phyloP scores from a whole-genome alignment of 352 stramenopile genomes.

The Pythium brassicae region DNA sequence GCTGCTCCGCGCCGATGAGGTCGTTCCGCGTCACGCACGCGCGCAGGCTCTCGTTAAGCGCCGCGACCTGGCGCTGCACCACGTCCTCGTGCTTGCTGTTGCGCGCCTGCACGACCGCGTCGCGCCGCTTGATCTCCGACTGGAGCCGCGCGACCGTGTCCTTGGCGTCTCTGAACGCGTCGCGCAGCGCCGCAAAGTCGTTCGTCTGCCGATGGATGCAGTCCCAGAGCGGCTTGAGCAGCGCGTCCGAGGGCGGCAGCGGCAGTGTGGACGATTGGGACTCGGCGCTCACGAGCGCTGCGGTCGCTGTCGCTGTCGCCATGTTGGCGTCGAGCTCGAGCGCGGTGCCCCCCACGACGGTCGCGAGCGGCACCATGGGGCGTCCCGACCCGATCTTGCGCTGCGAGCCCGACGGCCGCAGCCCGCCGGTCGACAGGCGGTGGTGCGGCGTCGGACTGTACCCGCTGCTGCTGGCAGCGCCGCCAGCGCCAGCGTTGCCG shows the following conservation, averaged over 20 bases:
- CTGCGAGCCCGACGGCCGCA: constrained; percentile 12
- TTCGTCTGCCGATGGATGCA: constrained; percentile 79
- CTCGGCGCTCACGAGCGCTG: constrained; percentile 10
- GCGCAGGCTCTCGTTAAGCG: constrained; percentile 70
- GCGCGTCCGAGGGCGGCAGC: not conserved
- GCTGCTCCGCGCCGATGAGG: constrained; percentile 68
- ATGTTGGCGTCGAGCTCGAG: constrained; percentile 22
- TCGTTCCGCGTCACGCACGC: constrained; percentile 76
- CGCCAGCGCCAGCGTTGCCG: too few species aligned
- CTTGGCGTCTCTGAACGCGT: constrained; percentile 68
- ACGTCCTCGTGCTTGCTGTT: constrained; percentile 74
- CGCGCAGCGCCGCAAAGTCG: constrained; percentile 52
- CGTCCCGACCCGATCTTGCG: constrained; percentile 3
- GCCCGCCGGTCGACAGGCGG: constrained; percentile 37
- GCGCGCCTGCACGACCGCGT: constrained; percentile 68
- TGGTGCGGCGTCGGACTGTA: constrained; percentile 57
- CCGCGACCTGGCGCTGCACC: constrained; percentile 73
- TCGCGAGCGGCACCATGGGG: constrained; percentile 13
- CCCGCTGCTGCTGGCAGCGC: too few species aligned
- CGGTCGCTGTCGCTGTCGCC: constrained; percentile 15
- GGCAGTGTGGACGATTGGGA: not conserved
- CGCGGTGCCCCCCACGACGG: constrained; percentile 11
- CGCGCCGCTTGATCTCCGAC: constrained; percentile 77
- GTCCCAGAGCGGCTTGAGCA: constrained; percentile 72
- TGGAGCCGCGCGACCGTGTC: constrained; percentile 67